A percentile compares a stretch with the other conserved stretches of the same genome.
These are phyloP conservation scores for Erodium texanum DNA, from an alignment of 441 rosid genomes.

Conservation along the genomic window DNA sequence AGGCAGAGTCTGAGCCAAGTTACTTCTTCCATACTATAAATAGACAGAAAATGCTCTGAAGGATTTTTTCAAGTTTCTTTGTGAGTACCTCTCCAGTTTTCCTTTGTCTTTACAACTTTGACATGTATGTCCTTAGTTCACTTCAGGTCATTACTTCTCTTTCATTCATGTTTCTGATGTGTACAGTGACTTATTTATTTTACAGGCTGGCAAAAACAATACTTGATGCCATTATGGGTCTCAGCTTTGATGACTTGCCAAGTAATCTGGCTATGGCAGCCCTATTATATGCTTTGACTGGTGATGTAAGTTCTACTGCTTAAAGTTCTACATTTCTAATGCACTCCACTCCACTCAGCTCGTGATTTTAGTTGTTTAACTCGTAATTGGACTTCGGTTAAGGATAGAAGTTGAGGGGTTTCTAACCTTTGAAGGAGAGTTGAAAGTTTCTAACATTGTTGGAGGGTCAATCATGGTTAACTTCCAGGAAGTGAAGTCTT, in stretches of 20 bases:
- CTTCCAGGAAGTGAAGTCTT: not conserved
- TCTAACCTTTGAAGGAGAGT: too few relatives aligned
- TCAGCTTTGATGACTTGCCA: slow-evolving; percentile 70
- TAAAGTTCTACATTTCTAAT: not conserved
- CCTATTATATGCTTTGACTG: slow-evolving; percentile 64
- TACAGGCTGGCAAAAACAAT: slow-evolving; percentile 66
- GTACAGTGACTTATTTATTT: not conserved
- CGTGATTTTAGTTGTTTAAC: not conserved
- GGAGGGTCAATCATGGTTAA: not conserved
- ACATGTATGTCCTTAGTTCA: not conserved
- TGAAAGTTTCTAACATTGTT: too few relatives aligned
- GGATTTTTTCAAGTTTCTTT: too few relatives aligned
- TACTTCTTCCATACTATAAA: too few relatives aligned
- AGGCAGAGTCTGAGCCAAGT: not conserved
- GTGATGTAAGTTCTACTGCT: slow-evolving; percentile 52
- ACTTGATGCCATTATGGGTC: slow-evolving; percentile 67
- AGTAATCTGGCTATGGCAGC: slow-evolving; percentile 86
- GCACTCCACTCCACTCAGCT: not conserved
- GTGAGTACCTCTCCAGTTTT: not conserved
- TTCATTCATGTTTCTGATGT: not conserved
- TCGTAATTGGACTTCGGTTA: not conserved
- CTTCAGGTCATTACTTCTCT: not conserved
- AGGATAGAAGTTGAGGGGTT: not conserved
- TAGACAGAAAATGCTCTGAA: too few relatives aligned
- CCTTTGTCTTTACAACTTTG: not conserved